Conservation (phyloP, 2,329 filamentous ascomycete species). For the Aspergillus aculeatinus region DNA sequence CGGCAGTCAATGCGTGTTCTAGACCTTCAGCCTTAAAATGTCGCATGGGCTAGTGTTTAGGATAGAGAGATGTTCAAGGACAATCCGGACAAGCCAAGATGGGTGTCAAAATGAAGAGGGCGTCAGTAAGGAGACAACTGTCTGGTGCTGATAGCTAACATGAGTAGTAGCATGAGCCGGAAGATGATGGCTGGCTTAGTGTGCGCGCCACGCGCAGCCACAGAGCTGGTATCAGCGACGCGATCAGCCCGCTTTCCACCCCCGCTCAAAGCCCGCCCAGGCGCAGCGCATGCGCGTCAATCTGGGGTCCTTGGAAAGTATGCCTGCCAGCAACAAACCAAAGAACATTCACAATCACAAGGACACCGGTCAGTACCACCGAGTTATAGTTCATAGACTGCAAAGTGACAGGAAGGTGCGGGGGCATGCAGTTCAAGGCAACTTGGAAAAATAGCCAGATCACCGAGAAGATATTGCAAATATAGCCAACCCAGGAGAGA, state of each 20-base stretch:
- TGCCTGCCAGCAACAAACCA: not conserved
- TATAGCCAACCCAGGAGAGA: constrained; percentile 1
- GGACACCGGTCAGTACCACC: not conserved
- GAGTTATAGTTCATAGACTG: not conserved
- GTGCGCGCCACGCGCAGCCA: not conserved
- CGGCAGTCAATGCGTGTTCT: not conserved
- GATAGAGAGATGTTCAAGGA: not conserved
- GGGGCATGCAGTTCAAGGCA: not conserved
- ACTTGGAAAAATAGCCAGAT: constrained; percentile 5
- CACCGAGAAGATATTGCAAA: constrained; percentile 6
- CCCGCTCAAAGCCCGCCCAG: not conserved
- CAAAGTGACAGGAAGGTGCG: not conserved
- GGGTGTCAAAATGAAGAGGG: not conserved
- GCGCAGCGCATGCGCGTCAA: not conserved
- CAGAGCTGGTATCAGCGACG: not conserved
- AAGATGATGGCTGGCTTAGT: not conserved
- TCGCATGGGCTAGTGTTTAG: not conserved
- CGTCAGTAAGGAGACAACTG: not conserved
- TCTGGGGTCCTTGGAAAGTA: not conserved
- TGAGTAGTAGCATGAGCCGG: not conserved
- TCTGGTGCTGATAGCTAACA: not conserved
- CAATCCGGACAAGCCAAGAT: not conserved
- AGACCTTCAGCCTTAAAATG: not conserved
- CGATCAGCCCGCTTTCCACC: not conserved
- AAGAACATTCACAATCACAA: not conserved